Evolutionary conservation across 2,329 filamentous ascomycete genomes (phyloP), one percentile per base, ranked within the genome.

Genomic region (Echinosphaeria canescens): DNA sequence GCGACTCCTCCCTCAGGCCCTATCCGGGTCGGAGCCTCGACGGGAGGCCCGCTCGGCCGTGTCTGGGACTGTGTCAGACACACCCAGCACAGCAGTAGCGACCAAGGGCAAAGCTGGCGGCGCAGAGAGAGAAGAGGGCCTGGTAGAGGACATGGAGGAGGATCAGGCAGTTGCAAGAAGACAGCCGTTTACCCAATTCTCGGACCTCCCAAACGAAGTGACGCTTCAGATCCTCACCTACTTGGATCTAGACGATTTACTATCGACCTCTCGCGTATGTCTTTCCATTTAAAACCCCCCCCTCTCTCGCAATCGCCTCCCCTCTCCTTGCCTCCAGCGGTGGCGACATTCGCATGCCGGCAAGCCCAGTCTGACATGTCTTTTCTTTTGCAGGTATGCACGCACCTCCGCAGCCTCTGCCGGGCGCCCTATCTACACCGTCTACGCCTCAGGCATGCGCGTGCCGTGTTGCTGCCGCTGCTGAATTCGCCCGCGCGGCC

Each of bases 391-490:
- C n/a, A n/a, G n/a, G n/a, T n/a, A n/a, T n/a, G n/a, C n/a, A n/a
- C n/a, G n/a, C 59, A 59, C 31, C 55, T 80, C 27, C 67, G 72
- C 34, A 43, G 47, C 23, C 56, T 79, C 26, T 68, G 66, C 14
- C 53, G 67, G 23, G 57, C 70, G 23, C 74, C 72, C n/a, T 54
- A 75, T 29, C 50, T 79, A 11, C 73, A 76, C 41, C 51, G 51
- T 28, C 53, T 60, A 34, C 70, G 73, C 25, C 59, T 75, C 13
- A 66, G 59, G 26, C 57, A 51, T 34, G 62, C 56, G 19, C 62
- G 67, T 19, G 37, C 49, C 18, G 44, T 54, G 4, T 58, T 80
- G 4, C 53, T 59, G 4, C 56, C 59, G 11, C 50, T 67, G 17
- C 54, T 79, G 9, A 50, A 51, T 6, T 61, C 60, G 5, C 58